Evolutionary conservation across 2,329 filamentous ascomycete species (phyloP), one percentile per base, ranked within the genome.

Genomic region (Venturia pyrina): DNA sequence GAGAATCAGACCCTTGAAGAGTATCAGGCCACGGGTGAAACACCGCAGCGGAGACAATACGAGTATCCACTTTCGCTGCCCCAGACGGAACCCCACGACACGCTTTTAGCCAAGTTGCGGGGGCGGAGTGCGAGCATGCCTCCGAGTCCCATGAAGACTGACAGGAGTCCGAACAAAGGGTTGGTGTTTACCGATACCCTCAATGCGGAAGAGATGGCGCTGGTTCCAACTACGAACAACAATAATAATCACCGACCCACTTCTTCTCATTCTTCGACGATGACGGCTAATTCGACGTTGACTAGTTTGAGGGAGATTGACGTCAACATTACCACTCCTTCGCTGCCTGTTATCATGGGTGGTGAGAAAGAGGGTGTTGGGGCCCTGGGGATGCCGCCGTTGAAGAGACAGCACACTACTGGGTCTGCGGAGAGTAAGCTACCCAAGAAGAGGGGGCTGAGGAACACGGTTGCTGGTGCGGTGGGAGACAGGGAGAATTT

Each of bases 1-100:
- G 78, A 83, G 19, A 78, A 77, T 60, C 86, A 87, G 1, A 76
- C 81, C 5, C 81, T 98, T 64, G 83, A 87, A 64, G 92, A 97
- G 73, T 98, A 98, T 75, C 81, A 85, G 46, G 85, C 90, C 0
- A 98, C 95, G 0, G 93, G 95, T 63, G 83, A 89, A 60, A 98
- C 95, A 0, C 95, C 95, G 0, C 86, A 89, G 72, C 95, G 93
- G 77, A 80, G 82, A 40, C 82, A 86, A 64, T 99, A 98, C 76
- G 82, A 85, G n/a, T 96, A 91, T 72, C 90, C 91, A 0, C 89
- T 85, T 1, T 80, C 83, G 1, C 81, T 99, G 1, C 95, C 95
- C 3, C 86, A 87, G 34, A 98, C 95, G 0, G 84, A 86, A 71
- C 72, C 78, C 0, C 85, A 87, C 71, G 83, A 87, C 15, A 78